These are phyloP conservation scores for Kingdonia uniflora DNA, from an alignment of 164 flowering plant species.

Conservation along the genomic window DNA sequence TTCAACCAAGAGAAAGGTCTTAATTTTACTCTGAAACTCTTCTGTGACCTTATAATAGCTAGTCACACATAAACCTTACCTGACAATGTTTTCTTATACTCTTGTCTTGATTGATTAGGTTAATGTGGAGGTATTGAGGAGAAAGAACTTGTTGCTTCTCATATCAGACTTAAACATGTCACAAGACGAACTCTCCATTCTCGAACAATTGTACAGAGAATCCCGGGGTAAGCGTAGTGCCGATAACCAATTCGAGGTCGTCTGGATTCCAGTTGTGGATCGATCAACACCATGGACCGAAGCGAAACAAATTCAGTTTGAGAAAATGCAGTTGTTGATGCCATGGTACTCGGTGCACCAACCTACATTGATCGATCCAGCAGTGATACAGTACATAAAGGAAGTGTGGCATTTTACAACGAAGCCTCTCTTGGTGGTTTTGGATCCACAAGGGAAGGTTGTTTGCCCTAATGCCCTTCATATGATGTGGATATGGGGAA, in stretches of 20 bases:
- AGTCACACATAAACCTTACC: neutral
- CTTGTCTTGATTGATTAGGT: conserved; percentile 4
- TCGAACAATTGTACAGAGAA: conserved; percentile 14
- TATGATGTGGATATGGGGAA: conserved; percentile 68
- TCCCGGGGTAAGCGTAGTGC: conserved; percentile 2
- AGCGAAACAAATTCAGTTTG: conserved; percentile 14
- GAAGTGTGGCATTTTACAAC: conserved; percentile 43
- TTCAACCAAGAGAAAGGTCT: conserved; percentile 30
- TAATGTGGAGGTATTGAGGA: conserved; percentile 16
- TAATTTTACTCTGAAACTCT: too few species aligned
- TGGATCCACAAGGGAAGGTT: conserved; percentile 50
- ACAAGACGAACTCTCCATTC: conserved; percentile 15
- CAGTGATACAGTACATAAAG: conserved; percentile 33
- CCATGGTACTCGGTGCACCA: conserved; percentile 39
- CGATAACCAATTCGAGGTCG: conserved; percentile 11
- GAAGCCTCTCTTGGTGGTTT: conserved; percentile 34
- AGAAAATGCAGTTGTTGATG: conserved; percentile 24
- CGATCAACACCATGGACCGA: conserved; percentile 11
- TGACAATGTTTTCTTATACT: neutral
- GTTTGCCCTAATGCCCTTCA: conserved; percentile 37
- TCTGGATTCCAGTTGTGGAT: conserved; percentile 22
- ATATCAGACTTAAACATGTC: conserved; percentile 18
- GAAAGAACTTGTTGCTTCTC: conserved; percentile 14
- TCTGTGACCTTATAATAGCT: too few species aligned
- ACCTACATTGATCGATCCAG: conserved; percentile 36